Percentiles rank a stretch among this genome's conserved stretches.
These are phyloP conservation scores for Aspergillus olivimuriae DNA, from an alignment of 495 filamentous ascomycete species.

Conservation along the genomic window DNA sequence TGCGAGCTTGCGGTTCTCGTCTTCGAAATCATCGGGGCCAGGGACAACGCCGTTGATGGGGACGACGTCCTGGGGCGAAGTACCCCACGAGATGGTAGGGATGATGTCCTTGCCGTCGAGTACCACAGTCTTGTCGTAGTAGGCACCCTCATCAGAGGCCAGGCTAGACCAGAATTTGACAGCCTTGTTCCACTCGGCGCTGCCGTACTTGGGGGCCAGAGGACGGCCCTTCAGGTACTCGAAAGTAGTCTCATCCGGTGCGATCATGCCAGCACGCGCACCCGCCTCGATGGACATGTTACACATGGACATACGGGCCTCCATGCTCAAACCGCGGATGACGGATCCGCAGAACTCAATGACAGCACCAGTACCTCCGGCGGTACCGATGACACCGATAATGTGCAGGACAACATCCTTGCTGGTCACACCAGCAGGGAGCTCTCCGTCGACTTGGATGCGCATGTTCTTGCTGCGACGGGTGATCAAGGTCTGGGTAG, in stretches of 20 bases:
- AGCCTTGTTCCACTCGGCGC: conserved; percentile 85
- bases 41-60: conserved; percentile 89
- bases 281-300: conserved; percentile 99
- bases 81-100: conserved; percentile 95
- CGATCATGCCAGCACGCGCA: conserved; percentile 93
- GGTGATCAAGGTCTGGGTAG: conserved; percentile 91
- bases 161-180: conserved; percentile 84
- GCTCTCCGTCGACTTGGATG: conserved; percentile 85
- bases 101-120: conserved; percentile 88
- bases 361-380: conserved; percentile 88
- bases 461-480: conserved; percentile 97
- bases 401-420: conserved; percentile 95
- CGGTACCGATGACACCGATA: conserved; percentile 92
- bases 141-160: conserved; percentile 75
- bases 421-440: conserved; percentile 87
- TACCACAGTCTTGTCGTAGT: conserved; percentile 79
- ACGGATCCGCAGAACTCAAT: conserved; percentile 96
- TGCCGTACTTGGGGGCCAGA: conserved; percentile 76
- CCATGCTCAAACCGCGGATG: conserved; percentile 85
- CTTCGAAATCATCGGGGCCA: conserved; percentile 76
- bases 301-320: conserved; percentile 98
- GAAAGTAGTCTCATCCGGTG: conserved; percentile 88
- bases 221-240: conserved; percentile 90
- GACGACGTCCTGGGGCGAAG: conserved; percentile 90
- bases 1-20: conserved; percentile 67